A percentile compares a stretch with the other conserved stretches of the same genome.
phyloP scores from a whole-genome alignment of 225 moss, liverwort and hornwort species.

The Antitrichia curtipendula region DNA sequence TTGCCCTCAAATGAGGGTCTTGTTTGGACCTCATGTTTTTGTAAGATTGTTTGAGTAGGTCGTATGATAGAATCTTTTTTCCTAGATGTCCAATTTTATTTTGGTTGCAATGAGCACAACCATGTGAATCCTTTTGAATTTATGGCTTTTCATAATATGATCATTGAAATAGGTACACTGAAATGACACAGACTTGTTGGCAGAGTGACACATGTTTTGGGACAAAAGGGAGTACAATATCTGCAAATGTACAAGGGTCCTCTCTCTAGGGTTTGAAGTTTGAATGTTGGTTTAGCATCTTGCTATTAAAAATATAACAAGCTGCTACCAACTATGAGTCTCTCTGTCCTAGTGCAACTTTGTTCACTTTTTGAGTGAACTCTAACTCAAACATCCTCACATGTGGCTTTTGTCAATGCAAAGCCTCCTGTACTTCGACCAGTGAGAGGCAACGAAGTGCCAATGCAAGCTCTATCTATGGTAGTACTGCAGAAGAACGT shows the following conservation, averaged over 20 bases:
- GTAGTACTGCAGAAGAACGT: not conserved
- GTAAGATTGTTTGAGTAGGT: not conserved
- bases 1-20: fast-evolving
- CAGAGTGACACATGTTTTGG: too few species aligned
- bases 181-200: too few species aligned
- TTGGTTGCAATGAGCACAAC: not conserved
- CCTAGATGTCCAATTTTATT: not conserved
- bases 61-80: fast-evolving
- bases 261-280: not conserved
- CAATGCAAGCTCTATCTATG: not conserved
- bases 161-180: not conserved
- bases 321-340: not conserved
- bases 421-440: not conserved
- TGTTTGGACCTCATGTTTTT: not conserved
- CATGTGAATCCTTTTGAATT: not conserved
- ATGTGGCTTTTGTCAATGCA: not conserved
- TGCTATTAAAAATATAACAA: not conserved
- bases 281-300: not conserved
- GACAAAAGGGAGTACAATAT: not conserved
- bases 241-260: not conserved
- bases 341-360: not conserved
- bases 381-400: not conserved
- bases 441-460: not conserved
- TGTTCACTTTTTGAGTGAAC: not conserved
- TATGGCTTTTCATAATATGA: not conserved